Percentiles rank a stretch among this genome's conserved stretches.
Evolutionary conservation across 345 rosid species (phyloP).

Genomic region (Psidium friedrichsthalianum): DNA sequence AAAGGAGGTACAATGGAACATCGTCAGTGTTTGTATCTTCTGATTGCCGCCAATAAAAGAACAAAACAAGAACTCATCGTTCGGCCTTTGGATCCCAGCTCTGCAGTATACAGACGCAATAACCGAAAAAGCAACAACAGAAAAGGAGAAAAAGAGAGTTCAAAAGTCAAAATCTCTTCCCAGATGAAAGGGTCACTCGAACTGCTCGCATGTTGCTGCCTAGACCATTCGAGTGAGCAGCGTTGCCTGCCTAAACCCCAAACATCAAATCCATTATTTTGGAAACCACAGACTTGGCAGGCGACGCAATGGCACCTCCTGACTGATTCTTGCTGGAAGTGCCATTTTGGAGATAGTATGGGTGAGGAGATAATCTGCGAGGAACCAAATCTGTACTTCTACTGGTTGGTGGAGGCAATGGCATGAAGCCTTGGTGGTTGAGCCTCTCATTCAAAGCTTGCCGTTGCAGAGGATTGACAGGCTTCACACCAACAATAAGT

Average conservation of each 20-base stretch:
- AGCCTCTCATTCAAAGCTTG: conserved; percentile 64
- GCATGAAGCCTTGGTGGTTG: conserved; percentile 76
- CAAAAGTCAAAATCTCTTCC: background rate
- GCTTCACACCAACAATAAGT: conserved; percentile 81
- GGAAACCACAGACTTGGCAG: conserved; percentile 68
- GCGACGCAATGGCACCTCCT: conserved; percentile 70
- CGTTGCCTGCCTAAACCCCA: conserved; percentile 2
- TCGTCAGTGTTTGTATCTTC: background rate
- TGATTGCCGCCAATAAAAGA: background rate
- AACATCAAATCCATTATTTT: conserved; percentile 58
- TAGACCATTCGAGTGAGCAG: background rate
- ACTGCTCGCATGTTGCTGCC: background rate
- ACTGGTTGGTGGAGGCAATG: conserved; percentile 44
- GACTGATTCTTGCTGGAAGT: conserved; percentile 40
- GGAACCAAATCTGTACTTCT: conserved; percentile 32
- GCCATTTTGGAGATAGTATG: conserved; percentile 59
- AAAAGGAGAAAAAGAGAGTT: background rate
- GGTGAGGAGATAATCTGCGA: conserved; percentile 29
- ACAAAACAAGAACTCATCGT: background rate
- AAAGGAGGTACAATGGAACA: background rate
- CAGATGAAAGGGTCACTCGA: background rate
- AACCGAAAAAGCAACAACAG: background rate
- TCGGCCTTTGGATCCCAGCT: background rate
- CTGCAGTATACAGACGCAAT: background rate
- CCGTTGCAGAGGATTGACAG: conserved; percentile 72